A percentile compares a stretch with the other conserved stretches of the same genome.
phyloP scores from a whole-genome alignment of 306 rosid species.

The Cicer yamashitae region DNA sequence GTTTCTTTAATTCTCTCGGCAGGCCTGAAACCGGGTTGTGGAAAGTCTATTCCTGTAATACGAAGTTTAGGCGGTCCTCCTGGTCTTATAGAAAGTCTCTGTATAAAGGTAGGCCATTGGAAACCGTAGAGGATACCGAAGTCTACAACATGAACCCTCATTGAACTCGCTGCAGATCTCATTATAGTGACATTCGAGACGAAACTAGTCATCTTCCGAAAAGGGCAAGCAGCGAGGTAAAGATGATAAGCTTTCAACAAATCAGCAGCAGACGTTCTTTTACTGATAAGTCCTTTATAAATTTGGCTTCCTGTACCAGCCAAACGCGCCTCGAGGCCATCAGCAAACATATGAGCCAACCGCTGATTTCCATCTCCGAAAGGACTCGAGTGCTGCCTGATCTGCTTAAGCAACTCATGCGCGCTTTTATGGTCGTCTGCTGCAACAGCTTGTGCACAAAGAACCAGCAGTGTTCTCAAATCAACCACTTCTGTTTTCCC shows the following conservation, averaged over 20 bases:
- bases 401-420: slow-evolving; percentile 69
- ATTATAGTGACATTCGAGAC: slow-evolving; percentile 67
- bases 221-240: slow-evolving; percentile 89
- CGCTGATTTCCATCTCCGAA: slow-evolving; percentile 94
- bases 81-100: slow-evolving; percentile 56
- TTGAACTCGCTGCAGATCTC: slow-evolving; percentile 46
- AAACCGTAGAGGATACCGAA: slow-evolving; percentile 96
- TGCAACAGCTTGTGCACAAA: slow-evolving; percentile 93
- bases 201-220: slow-evolving; percentile 73
- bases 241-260: slow-evolving; percentile 79
- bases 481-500: slow-evolving; percentile 80
- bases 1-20: slow-evolving; percentile 92
- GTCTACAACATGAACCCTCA: slow-evolving; percentile 78
- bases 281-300: slow-evolving; percentile 77
- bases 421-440: slow-evolving; percentile 84
- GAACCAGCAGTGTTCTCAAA: slow-evolving; percentile 79
- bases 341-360: slow-evolving; percentile 81
- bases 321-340: slow-evolving; percentile 97
- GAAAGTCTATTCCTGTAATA: slow-evolving; percentile 93
- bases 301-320: slow-evolving; percentile 98
- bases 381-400: slow-evolving; percentile 73
- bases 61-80: slow-evolving; percentile 88
- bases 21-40: slow-evolving; percentile 96
- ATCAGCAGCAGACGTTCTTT: slow-evolving; percentile 76
- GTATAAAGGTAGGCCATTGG: slow-evolving; percentile 94